These are phyloP conservation scores for Fraxinus nigra DNA, from an alignment of 305 asterid species.

Conservation along the genomic window DNA sequence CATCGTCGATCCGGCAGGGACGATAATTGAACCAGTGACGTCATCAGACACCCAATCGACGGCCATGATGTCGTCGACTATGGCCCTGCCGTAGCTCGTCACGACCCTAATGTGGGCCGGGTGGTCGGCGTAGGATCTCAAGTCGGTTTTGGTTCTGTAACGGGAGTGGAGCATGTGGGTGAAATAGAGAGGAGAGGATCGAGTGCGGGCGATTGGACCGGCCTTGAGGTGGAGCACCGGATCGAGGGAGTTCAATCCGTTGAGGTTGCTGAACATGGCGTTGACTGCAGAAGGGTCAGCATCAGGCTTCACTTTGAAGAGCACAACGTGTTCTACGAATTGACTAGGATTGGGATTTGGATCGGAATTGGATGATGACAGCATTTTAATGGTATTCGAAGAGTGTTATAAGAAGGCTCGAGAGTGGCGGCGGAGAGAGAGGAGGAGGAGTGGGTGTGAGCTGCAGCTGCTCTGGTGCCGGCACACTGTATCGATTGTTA, in stretches of 20 bases:
- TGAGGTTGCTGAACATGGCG: slow-evolving; percentile 72
- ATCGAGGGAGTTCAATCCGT: slow-evolving; percentile 60
- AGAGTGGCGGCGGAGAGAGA: neutral
- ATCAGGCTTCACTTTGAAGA: slow-evolving; percentile 65
- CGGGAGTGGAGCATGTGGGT: slow-evolving; percentile 93
- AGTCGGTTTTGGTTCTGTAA: slow-evolving; percentile 59
- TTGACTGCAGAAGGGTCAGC: slow-evolving; percentile 55
- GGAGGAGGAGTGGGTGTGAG: slow-evolving; percentile 13
- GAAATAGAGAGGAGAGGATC: slow-evolving; percentile 59
- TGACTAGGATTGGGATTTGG: slow-evolving; percentile 23
- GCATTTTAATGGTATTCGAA: slow-evolving; percentile 33
- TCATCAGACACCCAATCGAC: slow-evolving; percentile 69
- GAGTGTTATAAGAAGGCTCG: neutral
- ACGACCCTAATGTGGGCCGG: slow-evolving; percentile 70
- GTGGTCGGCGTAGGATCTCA: slow-evolving; percentile 58
- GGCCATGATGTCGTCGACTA: slow-evolving; percentile 73
- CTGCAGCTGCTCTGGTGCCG: slow-evolving; percentile 6
- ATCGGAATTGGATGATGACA: slow-evolving; percentile 31
- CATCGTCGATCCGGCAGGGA: slow-evolving; percentile 57
- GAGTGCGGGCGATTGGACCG: slow-evolving; percentile 60
- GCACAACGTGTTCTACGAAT: slow-evolving; percentile 80
- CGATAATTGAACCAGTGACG: slow-evolving; percentile 33
- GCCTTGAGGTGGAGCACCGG: slow-evolving; percentile 69
- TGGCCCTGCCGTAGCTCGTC: slow-evolving; percentile 44
- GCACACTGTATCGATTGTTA: slow-evolving; percentile 16